Evolutionary conservation across 192 early-diverging fungal species (phyloP).

Genomic region (Entomortierella chlamydospora): DNA sequence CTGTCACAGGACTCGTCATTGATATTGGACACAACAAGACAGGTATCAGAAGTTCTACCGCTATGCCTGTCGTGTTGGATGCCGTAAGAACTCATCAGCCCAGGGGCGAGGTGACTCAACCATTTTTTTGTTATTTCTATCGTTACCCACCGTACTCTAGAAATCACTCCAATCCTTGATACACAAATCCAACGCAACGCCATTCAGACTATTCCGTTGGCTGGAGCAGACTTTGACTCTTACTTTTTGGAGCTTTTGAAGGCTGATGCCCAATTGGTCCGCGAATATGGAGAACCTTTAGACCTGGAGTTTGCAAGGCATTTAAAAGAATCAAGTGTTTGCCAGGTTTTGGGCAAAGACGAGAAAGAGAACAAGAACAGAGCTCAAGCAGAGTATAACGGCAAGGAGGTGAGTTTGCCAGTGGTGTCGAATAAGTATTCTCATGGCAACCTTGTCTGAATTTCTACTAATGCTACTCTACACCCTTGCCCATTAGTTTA

Average conservation of each 20-base stretch:
- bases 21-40: conserved; percentile 92
- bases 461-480: neutral
- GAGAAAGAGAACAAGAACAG: conserved; percentile 42
- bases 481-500: conserved; percentile 47
- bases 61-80: no score
- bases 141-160: conserved; percentile 33
- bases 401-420: conserved; percentile 57
- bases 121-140: no score
- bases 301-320: conserved; percentile 66
- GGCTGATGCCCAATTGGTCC: conserved; percentile 60
- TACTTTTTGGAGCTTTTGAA: conserved; percentile 72
- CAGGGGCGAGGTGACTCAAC: no score
- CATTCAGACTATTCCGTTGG: conserved; percentile 72
- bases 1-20: conserved; percentile 84
- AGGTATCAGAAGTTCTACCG: conserved; percentile 47
- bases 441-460: no score
- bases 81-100: no score
- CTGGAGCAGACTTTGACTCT: conserved; percentile 74
- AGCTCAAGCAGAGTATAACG: conserved; percentile 67
- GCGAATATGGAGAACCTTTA: conserved; percentile 61
- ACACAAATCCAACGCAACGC: conserved; percentile 71
- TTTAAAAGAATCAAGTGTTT: conserved; percentile 67
- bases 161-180: conserved; percentile 86
- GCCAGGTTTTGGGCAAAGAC: conserved; percentile 53
- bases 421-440: no score